These are phyloP conservation scores for Phytophthora pini DNA, from an alignment of 352 stramenopile genomes.

Conservation along the genomic window DNA sequence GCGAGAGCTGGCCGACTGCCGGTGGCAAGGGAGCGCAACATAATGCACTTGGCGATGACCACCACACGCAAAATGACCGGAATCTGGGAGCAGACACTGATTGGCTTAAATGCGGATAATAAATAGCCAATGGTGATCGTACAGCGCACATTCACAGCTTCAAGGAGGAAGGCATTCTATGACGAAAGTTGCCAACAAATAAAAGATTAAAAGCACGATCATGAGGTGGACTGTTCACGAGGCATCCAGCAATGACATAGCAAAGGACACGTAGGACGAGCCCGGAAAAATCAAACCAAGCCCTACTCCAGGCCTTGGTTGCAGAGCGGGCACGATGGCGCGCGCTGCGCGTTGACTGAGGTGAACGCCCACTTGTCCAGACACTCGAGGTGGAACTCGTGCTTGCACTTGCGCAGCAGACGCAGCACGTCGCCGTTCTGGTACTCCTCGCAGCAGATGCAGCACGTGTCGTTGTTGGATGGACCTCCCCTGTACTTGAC, in stretches of 20 bases:
- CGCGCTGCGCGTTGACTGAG: constrained; percentile 68
- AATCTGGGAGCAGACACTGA: neutral
- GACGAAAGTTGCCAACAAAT: neutral
- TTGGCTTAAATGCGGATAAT: constrained; percentile 17
- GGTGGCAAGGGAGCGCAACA: constrained; percentile 30
- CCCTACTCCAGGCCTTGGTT: constrained; percentile 79
- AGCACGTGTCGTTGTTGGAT: constrained; percentile 87
- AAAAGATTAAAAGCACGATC: constrained; percentile 13
- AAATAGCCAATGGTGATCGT: constrained; percentile 11
- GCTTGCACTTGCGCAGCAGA: constrained; percentile 82
- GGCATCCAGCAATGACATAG: constrained; percentile 8
- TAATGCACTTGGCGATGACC: constrained; percentile 7
- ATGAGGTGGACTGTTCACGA: constrained; percentile 16
- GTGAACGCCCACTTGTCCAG: constrained; percentile 90
- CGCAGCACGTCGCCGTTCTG: constrained; percentile 78
- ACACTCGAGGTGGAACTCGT: constrained; percentile 91
- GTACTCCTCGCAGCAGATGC: constrained; percentile 90
- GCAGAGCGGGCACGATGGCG: constrained; percentile 81
- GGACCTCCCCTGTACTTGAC: constrained; percentile 78
- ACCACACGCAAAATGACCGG: constrained; percentile 9
- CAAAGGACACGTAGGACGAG: constrained; percentile 8
- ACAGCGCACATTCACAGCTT: neutral
- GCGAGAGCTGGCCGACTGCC: constrained; percentile 16
- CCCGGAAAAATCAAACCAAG: neutral
- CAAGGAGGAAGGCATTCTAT: no score